Conservation (phyloP, 2,329 filamentous ascomycete genomes). For the Fusarium concolor region DNA sequence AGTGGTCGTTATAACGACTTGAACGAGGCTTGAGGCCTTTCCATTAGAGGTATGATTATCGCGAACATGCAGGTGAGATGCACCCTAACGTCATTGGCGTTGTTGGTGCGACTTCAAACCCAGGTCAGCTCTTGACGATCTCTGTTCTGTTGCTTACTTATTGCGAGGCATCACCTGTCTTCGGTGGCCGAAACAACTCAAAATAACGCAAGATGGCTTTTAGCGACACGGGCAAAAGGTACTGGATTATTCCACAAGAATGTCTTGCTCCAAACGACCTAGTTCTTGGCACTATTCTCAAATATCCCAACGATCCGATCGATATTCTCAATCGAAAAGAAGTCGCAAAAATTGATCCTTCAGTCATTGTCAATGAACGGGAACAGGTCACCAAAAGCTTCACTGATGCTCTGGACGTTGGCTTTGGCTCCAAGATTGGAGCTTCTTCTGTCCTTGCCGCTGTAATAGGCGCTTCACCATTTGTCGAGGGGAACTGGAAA, state of each 20-base stretch:
- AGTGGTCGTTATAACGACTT: background rate
- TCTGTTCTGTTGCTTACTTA: background rate
- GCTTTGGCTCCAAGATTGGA: slow-evolving; percentile 17
- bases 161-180: background rate
- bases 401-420: slow-evolving; percentile 11
- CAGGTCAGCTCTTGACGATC: background rate
- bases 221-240: slow-evolving; percentile 19
- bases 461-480: slow-evolving; percentile 18
- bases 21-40: background rate
- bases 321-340: slow-evolving; percentile 25
- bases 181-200: background rate
- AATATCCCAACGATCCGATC: slow-evolving; percentile 25
- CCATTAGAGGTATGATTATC: background rate
- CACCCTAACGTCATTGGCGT: slow-evolving; percentile 9
- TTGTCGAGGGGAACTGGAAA: slow-evolving; percentile 15
- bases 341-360: slow-evolving; percentile 11
- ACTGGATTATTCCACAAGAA: slow-evolving; percentile 33
- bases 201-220: slow-evolving; percentile 13
- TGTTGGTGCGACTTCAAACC: background rate
- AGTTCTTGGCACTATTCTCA: slow-evolving; percentile 22
- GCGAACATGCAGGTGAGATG: background rate
- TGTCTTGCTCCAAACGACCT: slow-evolving; percentile 21
- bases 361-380: slow-evolving; percentile 12
- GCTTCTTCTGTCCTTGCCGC: slow-evolving; percentile 29
- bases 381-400: slow-evolving; percentile 33